Evolutionary conservation across 306 rosid genomes (phyloP).

Genomic region (Cyclanthera cordifolia): DNA sequence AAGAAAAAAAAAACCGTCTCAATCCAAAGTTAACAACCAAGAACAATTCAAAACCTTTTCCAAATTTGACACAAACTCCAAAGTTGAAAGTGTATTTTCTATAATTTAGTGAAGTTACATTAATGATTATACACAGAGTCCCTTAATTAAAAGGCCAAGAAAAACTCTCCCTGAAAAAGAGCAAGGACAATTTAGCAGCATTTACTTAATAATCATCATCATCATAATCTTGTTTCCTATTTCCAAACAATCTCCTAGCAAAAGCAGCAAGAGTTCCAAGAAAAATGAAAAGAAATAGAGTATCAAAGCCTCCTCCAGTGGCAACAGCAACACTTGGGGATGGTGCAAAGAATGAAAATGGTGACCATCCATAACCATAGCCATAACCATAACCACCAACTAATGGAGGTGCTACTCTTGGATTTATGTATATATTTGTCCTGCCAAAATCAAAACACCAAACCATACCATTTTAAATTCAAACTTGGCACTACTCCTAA

Average conservation of each 20-base stretch:
- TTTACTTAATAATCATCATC: conserved; percentile 21
- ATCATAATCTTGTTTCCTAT: conserved; percentile 38
- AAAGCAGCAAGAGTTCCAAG: conserved; percentile 77
- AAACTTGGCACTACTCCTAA: too few relatives aligned
- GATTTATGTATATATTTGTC: conserved; percentile 76
- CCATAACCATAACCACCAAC: conserved; percentile 89
- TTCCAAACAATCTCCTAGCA: conserved; percentile 49
- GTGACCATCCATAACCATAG: conserved; percentile 76
- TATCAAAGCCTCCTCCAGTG: conserved; percentile 78
- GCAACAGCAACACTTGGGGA: conserved; percentile 79
- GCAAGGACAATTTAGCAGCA: neutral
- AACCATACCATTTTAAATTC: too few relatives aligned
- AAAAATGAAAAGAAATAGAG: conserved; percentile 43
- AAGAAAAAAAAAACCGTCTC: too few relatives aligned
- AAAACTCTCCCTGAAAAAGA: too few relatives aligned
- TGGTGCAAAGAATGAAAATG: conserved; percentile 88
- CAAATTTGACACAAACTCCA: too few relatives aligned
- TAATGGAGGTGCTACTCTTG: conserved; percentile 76
- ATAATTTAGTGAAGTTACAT: too few relatives aligned
- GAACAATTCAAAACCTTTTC: too few relatives aligned
- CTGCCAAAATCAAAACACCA: conserved; percentile 28
- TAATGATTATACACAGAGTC: too few relatives aligned
- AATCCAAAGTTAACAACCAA: too few relatives aligned
- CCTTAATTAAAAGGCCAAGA: too few relatives aligned
- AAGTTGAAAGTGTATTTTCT: too few relatives aligned